A percentile compares a stretch with the other conserved stretches of the same genome.
Conservation (phyloP, 2,329 filamentous ascomycete genomes). For the Sarocladiaceae sp. region DNA sequence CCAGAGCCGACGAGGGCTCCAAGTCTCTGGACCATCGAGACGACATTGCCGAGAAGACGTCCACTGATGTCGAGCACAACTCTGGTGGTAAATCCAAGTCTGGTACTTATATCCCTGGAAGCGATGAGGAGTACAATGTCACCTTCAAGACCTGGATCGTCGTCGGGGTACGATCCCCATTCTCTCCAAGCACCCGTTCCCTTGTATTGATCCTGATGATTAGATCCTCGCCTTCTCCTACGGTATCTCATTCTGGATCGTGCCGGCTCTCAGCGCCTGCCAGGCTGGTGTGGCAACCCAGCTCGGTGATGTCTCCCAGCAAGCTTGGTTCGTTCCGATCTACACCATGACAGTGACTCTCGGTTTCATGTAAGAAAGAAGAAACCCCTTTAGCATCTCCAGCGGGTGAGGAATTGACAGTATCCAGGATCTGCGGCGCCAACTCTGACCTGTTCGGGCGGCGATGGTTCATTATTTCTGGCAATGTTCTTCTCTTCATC, state of each 20-base stretch:
- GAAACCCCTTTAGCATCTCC: too few relatives aligned
- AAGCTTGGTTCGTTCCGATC: slow-evolving; percentile 28
- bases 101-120: slow-evolving; percentile 21
- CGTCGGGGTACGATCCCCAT: slow-evolving; percentile 17
- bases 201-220: background rate
- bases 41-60: slow-evolving; percentile 13
- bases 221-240: slow-evolving; percentile 28
- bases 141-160: slow-evolving; percentile 35
- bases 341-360: slow-evolving; percentile 35
- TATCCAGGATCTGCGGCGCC: slow-evolving; percentile 25
- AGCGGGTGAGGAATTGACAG: too few relatives aligned
- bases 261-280: slow-evolving; percentile 25
- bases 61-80: slow-evolving; percentile 13
- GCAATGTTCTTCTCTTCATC: slow-evolving; percentile 26
- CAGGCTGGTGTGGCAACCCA: slow-evolving; percentile 24
- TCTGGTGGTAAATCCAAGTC: slow-evolving; percentile 9
- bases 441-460: slow-evolving; percentile 42
- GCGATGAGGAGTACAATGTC: slow-evolving; percentile 29
- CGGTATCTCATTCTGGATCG: slow-evolving; percentile 33
- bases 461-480: slow-evolving; percentile 21
- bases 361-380: slow-evolving; percentile 25
- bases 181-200: background rate
- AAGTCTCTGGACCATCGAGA: background rate
- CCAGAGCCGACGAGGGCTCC: background rate
- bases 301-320: slow-evolving; percentile 25